Evolutionary conservation across 768 basidiomycete species (phyloP).

Genomic region (Boletus eberwhitei): DNA sequence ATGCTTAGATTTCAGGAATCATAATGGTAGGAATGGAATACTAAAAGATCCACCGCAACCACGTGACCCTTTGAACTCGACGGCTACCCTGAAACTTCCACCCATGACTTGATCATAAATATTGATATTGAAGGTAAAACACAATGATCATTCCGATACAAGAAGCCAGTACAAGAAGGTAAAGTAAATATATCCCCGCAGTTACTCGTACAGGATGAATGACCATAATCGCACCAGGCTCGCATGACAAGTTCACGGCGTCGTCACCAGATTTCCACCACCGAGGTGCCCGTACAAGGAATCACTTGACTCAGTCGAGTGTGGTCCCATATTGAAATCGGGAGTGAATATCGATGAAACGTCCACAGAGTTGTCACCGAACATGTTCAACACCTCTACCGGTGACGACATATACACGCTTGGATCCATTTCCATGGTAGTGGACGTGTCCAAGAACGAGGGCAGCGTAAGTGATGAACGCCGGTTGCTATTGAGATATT

Average conservation of each 20-base stretch:
- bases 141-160: slow-evolving; percentile 8
- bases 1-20: background rate
- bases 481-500: slow-evolving; percentile 24
- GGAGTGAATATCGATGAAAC: slow-evolving; percentile 32
- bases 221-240: background rate
- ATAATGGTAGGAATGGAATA: background rate
- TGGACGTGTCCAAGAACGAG: slow-evolving; percentile 28
- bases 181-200: slow-evolving; percentile 3
- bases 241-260: slow-evolving; percentile 19
- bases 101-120: background rate
- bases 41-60: background rate
- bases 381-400: slow-evolving; percentile 60
- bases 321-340: slow-evolving; percentile 30
- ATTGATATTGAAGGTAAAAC: background rate
- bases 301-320: slow-evolving; percentile 25
- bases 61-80: slow-evolving; percentile 7
- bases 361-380: slow-evolving; percentile 43
- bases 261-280: slow-evolving; percentile 25
- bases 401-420: slow-evolving; percentile 51
- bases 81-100: too few species aligned
- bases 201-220: slow-evolving; percentile 17
- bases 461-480: slow-evolving; percentile 24
- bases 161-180: slow-evolving; percentile 10
- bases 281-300: slow-evolving; percentile 26
- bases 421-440: slow-evolving; percentile 48